Evolutionary conservation across 352 stramenopile genomes (phyloP).

Genomic region (Globisporangium takayamanum): DNA sequence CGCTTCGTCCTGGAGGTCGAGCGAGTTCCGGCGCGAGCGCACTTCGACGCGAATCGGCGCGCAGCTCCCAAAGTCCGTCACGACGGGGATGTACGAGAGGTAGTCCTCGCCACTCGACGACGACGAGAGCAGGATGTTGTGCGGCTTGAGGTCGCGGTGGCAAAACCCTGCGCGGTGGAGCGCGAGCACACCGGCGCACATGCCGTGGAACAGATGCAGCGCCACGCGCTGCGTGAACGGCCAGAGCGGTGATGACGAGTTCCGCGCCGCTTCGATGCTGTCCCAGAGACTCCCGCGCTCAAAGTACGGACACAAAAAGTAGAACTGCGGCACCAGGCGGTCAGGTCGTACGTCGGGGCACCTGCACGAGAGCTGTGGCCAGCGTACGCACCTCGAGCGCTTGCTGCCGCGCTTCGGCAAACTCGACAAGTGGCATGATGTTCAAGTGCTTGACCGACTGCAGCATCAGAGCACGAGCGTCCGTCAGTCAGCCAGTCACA

Average conservation of each 20-base stretch:
- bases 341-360: not conserved
- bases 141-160: constrained; percentile 81
- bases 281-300: constrained; percentile 80
- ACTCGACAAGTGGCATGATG: constrained; percentile 74
- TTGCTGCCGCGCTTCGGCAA: constrained; percentile 55
- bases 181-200: constrained; percentile 69
- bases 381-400: constrained; percentile 43
- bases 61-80: constrained; percentile 85
- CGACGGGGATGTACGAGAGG: constrained; percentile 68
- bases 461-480: not conserved
- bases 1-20: constrained; percentile 75
- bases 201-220: constrained; percentile 79
- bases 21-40: constrained; percentile 54
- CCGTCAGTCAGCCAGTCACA: not conserved
- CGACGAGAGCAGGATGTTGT: constrained; percentile 77
- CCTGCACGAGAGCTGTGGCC: not conserved
- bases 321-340: constrained; percentile 31
- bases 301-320: constrained; percentile 84
- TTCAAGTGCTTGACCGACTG: constrained; percentile 80
- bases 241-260: constrained; percentile 74
- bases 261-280: constrained; percentile 46
- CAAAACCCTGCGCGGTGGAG: constrained; percentile 77
- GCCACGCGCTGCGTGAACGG: constrained; percentile 79
- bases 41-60: constrained; percentile 64
- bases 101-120: constrained; percentile 55